phyloP scores from a whole-genome alignment of 768 basidiomycete species.

The Cystofilobasidium macerans region DNA sequence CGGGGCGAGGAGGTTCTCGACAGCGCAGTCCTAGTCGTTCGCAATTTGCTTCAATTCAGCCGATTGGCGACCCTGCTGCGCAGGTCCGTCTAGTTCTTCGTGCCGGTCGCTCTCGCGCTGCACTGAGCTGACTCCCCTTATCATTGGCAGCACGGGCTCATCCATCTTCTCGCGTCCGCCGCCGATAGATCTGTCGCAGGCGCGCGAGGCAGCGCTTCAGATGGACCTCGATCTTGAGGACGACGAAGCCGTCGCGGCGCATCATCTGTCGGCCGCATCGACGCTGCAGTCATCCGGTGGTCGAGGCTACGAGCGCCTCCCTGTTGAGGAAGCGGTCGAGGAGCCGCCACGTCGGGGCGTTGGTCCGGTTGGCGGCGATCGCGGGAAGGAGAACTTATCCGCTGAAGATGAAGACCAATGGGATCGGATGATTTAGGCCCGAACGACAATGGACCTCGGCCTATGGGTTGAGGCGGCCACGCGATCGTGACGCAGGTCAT shows the following conservation, averaged over 20 bases:
- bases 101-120: background rate
- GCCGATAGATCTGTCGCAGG: conserved; percentile 41
- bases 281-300: background rate
- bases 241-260: conserved; percentile 35
- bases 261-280: background rate
- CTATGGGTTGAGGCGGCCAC: background rate
- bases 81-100: conserved; percentile 46
- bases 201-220: conserved; percentile 37
- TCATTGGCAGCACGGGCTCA: conserved; percentile 39
- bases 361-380: conserved; percentile 15
- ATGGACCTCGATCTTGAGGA: conserved; percentile 41
- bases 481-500: too few relatives aligned
- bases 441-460: too few relatives aligned
- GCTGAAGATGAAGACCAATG: conserved; percentile 22
- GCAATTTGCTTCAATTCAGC: conserved; percentile 53
- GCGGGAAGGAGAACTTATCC: conserved; percentile 16
- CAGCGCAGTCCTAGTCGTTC: conserved; percentile 74
- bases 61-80: conserved; percentile 85
- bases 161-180: conserved; percentile 39
- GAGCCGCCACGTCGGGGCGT: conserved; percentile 17
- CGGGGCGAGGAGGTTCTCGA: conserved; percentile 87
- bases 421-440: conserved; percentile 16
- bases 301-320: background rate
- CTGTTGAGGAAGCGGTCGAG: background rate
- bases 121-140: background rate